Percentiles rank a stretch among this genome's conserved stretches.
phyloP scores from a whole-genome alignment of 202 grass and related monocot genomes.

The Eragrostis tef region DNA sequence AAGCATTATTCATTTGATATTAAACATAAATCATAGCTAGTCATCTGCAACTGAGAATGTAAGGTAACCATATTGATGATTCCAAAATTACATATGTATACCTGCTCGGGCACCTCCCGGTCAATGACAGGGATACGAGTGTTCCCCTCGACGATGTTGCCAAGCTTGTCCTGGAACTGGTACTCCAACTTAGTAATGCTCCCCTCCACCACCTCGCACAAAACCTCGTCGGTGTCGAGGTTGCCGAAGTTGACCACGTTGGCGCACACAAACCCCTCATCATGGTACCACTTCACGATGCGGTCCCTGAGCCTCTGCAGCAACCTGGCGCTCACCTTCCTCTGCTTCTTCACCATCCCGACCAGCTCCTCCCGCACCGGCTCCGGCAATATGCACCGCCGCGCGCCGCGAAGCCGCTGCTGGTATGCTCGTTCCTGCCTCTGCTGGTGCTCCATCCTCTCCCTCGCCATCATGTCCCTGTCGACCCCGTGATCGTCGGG shows the following conservation, averaged over 20 bases:
- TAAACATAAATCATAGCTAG: neutral
- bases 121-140: slow-evolving; percentile 75
- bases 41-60: neutral
- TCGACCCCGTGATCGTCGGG: slow-evolving; percentile 56
- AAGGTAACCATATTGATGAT: neutral
- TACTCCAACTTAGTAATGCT: slow-evolving; percentile 78
- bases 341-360: slow-evolving; percentile 68
- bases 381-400: slow-evolving; percentile 64
- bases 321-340: slow-evolving; percentile 77
- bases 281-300: slow-evolving; percentile 87
- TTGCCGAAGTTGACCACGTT: slow-evolving; percentile 94
- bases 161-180: slow-evolving; percentile 93
- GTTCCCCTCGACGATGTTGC: slow-evolving; percentile 82
- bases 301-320: slow-evolving; percentile 85
- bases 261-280: slow-evolving; percentile 88
- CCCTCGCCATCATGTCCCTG: slow-evolving; percentile 80
- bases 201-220: slow-evolving; percentile 90
- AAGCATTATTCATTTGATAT: too few relatives aligned
- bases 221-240: slow-evolving; percentile 78
- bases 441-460: slow-evolving; percentile 83
- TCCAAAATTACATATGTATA: neutral
- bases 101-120: slow-evolving; percentile 80
- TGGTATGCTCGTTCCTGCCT: slow-evolving; percentile 76
- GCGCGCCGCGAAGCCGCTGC: slow-evolving; percentile 63
- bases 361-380: slow-evolving; percentile 66